Evolutionary conservation across 2,329 filamentous ascomycete species (phyloP).

Genomic region (Talaromyces marneffei): DNA sequence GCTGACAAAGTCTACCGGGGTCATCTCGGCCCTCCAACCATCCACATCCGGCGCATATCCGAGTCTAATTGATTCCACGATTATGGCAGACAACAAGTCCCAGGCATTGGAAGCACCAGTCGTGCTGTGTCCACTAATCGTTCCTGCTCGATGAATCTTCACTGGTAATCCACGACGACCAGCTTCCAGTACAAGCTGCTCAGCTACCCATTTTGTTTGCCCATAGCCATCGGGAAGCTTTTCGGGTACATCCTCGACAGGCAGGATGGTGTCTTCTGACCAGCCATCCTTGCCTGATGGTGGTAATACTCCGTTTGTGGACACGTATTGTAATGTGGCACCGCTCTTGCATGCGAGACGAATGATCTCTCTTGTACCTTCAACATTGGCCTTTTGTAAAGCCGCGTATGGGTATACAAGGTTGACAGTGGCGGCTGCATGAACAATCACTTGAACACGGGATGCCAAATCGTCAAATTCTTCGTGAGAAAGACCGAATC

Average conservation of each 20-base stretch:
- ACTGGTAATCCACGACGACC: constrained; percentile 63
- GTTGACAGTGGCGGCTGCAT: constrained; percentile 73
- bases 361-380: constrained; percentile 70
- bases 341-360: constrained; percentile 62
- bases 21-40: constrained; percentile 77
- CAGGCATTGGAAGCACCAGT: constrained; percentile 72
- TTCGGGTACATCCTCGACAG: constrained; percentile 61
- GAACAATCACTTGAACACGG: constrained; percentile 66
- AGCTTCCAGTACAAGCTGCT: constrained; percentile 67
- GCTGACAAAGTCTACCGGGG: constrained; percentile 74
- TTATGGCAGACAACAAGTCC: constrained; percentile 68
- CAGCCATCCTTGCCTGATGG: constrained; percentile 60
- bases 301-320: constrained; percentile 73
- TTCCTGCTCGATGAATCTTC: constrained; percentile 66
- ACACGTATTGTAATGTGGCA: constrained; percentile 71
- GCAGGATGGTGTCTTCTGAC: constrained; percentile 63
- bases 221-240: constrained; percentile 69
- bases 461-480: constrained; percentile 60
- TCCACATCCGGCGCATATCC: constrained; percentile 65
- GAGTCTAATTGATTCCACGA: constrained; percentile 70
- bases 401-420: constrained; percentile 77
- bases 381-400: constrained; percentile 66
- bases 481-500: constrained; percentile 61
- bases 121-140: constrained; percentile 70
- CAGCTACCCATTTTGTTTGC: constrained; percentile 76